phyloP scores from a whole-genome alignment of 2,329 filamentous ascomycete genomes.

The Chrysoporthe austroafricana region DNA sequence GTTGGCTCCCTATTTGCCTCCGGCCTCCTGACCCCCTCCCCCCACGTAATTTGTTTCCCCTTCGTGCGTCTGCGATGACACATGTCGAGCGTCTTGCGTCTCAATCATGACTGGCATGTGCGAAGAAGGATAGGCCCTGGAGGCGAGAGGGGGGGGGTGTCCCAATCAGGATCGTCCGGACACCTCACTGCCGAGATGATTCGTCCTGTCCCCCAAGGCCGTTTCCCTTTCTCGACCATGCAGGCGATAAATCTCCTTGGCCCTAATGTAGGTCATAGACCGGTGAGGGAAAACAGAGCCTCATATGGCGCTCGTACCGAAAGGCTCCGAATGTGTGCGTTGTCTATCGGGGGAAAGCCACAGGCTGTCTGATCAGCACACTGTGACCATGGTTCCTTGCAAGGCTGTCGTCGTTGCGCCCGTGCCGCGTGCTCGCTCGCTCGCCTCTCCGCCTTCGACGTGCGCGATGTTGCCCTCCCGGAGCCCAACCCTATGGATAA shows the following conservation, averaged over 20 bases:
- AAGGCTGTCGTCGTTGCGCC: neutral
- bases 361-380: conserved; percentile 1
- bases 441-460: neutral
- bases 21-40: neutral
- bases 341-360: neutral
- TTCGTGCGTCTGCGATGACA: neutral
- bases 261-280: conserved; percentile 7
- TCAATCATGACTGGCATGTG: neutral
- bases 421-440: neutral
- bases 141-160: neutral
- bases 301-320: neutral
- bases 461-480: neutral
- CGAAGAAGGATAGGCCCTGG: neutral
- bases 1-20: conserved; percentile 25
- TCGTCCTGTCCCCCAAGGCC: conserved; percentile 6
- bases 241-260: conserved; percentile 14
- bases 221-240: neutral
- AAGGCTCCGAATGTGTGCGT: neutral
- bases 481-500: neutral
- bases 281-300: conserved; percentile 10
- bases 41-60: neutral
- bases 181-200: conserved; percentile 21
- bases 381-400: neutral
- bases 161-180: conserved; percentile 15
- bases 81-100: neutral